Conservation (phyloP, 306 rosid genomes). For the Vigna unguiculata region DNA sequence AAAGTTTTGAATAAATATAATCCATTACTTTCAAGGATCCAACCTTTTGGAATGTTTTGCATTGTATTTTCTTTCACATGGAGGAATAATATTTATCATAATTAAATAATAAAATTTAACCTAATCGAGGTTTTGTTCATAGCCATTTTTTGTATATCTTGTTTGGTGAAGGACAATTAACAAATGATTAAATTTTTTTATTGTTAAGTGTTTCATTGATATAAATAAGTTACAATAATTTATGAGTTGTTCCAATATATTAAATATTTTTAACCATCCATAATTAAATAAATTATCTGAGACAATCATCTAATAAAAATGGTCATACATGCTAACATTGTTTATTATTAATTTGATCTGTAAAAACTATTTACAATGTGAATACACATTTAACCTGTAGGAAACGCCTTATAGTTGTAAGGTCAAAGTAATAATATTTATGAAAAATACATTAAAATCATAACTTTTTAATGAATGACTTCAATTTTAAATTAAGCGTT, state of each 20-base stretch:
- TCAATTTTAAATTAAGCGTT: background rate
- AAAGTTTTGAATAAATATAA: slow-evolving; percentile 2
- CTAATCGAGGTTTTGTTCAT: background rate
- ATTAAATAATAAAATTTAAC: slow-evolving; percentile 24
- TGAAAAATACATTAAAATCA: too few relatives aligned
- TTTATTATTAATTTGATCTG: too few relatives aligned
- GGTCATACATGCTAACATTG: background rate
- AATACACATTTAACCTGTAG: background rate
- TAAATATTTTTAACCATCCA: background rate
- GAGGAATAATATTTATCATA: background rate
- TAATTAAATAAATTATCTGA: background rate
- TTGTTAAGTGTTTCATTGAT: background rate
- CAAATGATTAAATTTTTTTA: background rate
- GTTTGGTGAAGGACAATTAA: slow-evolving; percentile 5
- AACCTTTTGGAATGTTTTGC: slow-evolving; percentile 1
- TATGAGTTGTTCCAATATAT: background rate
- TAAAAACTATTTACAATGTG: background rate
- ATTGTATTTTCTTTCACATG: background rate
- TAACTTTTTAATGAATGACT: background rate
- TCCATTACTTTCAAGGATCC: background rate
- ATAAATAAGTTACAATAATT: too few relatives aligned
- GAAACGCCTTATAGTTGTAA: background rate
- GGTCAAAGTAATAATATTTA: background rate
- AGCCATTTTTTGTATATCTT: background rate
- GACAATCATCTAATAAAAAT: background rate